Evolutionary conservation across 257 asterid species (phyloP), one percentile per base, ranked within the genome.

Genomic region (Nemophila menziesii): DNA sequence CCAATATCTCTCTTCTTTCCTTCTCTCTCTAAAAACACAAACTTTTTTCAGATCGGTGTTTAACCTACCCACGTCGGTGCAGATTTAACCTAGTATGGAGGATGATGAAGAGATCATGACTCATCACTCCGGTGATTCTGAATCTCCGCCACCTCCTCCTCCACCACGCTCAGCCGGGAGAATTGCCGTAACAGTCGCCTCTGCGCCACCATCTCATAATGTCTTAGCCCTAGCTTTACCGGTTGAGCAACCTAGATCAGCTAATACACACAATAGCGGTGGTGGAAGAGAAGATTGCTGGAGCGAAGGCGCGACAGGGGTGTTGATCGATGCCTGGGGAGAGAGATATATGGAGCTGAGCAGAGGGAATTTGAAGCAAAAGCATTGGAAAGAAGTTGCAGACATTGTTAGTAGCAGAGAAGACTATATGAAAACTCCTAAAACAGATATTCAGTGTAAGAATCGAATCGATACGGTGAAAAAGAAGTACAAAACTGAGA

Each of bases 401-500:
- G 94, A 82, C 61, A 61, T 77, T 33, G 97, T 86, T 12, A 51
- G 70, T 56, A 45, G 78, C 57, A 70, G 74, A 1, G 78, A 70
- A 11, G 87, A 77, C 27, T 75, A 65, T 52, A 47, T 48, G 1
- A 82, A 74, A 60, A 50, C 78, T 39, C 79, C 87, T 2, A 80
- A 75, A 60, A 75, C 95, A 14, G 94, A 86, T 61, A 57, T 82
- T 44, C 97, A 86, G 85, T 86, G 97, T 61, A 86, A 86, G 55
- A 86, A 82, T 62, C 76, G 97, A 43, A 82, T 86, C 20, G 97
- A 86, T 50, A 86, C 97, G 10, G 92, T 82, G 3, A 86, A 86
- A 69, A 86, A 86, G 79, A 86, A 82, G 73, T 86, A 74, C 49
- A 86, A 86, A 75, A 46, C 46, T 20, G 97, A 86, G 85, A 86